phyloP scores from a whole-genome alignment of 2,329 filamentous ascomycete genomes.

The Diaporthe helianthi region DNA sequence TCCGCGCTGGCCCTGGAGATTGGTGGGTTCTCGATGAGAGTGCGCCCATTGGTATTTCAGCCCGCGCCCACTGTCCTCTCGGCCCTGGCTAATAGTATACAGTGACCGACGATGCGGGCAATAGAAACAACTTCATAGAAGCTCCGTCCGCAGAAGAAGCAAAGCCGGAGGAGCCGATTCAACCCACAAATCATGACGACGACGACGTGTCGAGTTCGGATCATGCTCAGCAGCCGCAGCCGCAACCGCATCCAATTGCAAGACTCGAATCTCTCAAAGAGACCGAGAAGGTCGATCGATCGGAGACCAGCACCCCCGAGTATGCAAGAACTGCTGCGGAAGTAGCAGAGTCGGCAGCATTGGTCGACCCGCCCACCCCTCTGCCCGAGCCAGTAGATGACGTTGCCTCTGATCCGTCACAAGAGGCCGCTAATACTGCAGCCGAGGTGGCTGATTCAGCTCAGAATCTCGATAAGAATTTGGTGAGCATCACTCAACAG shows the following conservation, averaged over 20 bases:
- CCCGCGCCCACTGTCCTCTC: background rate
- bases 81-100: constrained; percentile 7
- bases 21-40: constrained; percentile 75
- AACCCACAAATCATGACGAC: background rate
- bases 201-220: background rate
- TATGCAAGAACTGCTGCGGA: constrained; percentile 43
- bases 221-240: constrained; percentile 24
- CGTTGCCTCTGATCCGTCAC: constrained; percentile 45
- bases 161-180: background rate
- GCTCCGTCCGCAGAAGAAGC: constrained; percentile 37
- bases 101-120: constrained; percentile 54
- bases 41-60: constrained; percentile 61
- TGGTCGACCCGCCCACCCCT: constrained; percentile 42
- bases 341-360: constrained; percentile 45
- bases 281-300: constrained; percentile 32
- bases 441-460: constrained; percentile 54
- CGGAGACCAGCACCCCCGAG: constrained; percentile 40
- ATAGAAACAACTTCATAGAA: constrained; percentile 56
- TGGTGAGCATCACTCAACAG: constrained; percentile 13
- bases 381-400: constrained; percentile 44
- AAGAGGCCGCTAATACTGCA: constrained; percentile 50
- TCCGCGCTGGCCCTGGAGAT: constrained; percentile 69
- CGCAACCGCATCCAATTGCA: constrained; percentile 33
- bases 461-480: constrained; percentile 35
- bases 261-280: constrained; percentile 34